phyloP scores from a whole-genome alignment of 805 yeast species.

The Wickerhamomyces mucosus region DNA sequence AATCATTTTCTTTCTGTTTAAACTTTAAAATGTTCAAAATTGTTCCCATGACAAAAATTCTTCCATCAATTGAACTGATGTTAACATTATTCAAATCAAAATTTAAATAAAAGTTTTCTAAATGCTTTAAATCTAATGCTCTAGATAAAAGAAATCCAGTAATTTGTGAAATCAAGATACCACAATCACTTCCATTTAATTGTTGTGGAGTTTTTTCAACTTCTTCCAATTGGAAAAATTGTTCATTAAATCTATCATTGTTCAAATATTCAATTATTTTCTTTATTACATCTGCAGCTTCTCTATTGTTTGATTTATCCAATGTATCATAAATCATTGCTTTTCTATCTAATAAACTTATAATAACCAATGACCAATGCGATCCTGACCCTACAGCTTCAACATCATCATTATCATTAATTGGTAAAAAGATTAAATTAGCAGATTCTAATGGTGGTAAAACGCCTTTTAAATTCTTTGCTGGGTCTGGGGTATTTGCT shows the following conservation, averaged over 20 bases:
- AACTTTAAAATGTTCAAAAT: constrained; percentile 21
- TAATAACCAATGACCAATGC: constrained; percentile 65
- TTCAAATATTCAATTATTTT: constrained; percentile 16
- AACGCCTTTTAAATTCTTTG: constrained; percentile 28
- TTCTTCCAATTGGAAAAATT: constrained; percentile 15
- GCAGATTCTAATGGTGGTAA: constrained; percentile 35
- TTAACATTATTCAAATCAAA: constrained; percentile 31
- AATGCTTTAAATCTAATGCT: constrained; percentile 19
- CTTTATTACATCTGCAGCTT: constrained; percentile 13
- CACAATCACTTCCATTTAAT: constrained; percentile 59
- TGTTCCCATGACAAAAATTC: constrained; percentile 33
- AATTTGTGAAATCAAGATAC: constrained; percentile 28
- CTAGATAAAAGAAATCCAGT: constrained; percentile 27
- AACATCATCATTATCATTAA: constrained; percentile 55
- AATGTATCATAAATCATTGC: constrained; percentile 53
- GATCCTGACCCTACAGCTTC: constrained; percentile 57
- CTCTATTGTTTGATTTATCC: constrained; percentile 16
- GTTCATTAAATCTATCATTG: constrained; percentile 1
- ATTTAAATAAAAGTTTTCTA: constrained; percentile 23
- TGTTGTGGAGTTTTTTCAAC: constrained; percentile 42
- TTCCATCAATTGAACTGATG: constrained; percentile 39
- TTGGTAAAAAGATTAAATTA: constrained; percentile 52
- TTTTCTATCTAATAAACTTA: constrained; percentile 35
- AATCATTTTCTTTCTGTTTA: constrained; percentile 4
- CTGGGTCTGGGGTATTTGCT: constrained; percentile 41